phyloP scores from a whole-genome alignment of 2,329 filamentous ascomycete genomes.

The Scedosporium apiospermum region DNA sequence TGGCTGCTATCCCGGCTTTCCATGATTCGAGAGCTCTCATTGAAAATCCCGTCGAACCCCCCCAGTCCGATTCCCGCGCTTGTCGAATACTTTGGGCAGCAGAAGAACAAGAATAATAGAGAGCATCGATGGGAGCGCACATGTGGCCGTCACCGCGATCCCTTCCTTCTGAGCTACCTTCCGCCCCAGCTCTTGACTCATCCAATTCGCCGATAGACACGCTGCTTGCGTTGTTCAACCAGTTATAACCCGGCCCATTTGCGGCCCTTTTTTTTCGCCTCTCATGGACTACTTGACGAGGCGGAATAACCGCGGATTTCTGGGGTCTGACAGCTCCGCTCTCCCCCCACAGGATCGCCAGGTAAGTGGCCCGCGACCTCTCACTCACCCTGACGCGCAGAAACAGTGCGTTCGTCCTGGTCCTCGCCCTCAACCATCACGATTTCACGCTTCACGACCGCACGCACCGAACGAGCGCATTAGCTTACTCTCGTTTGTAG shows the following conservation, averaged over 20 bases:
- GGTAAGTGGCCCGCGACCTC: slow-evolving; percentile 18
- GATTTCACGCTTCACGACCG: not conserved
- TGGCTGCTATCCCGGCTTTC: not conserved
- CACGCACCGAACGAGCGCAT: not conserved
- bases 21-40: not conserved
- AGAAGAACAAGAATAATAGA: not conserved
- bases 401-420: not conserved
- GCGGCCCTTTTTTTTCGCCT: not conserved
- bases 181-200: not conserved
- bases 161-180: not conserved
- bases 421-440: not conserved
- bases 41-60: not conserved
- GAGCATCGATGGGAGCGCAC: not conserved
- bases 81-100: not conserved
- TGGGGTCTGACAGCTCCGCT: slow-evolving; percentile 41
- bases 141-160: not conserved
- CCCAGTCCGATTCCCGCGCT: not conserved
- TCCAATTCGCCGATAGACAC: not conserved
- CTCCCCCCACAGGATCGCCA: slow-evolving; percentile 37
- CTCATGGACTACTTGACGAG: slow-evolving; percentile 4
- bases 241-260: not conserved
- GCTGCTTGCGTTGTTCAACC: not conserved
- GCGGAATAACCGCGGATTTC: slow-evolving; percentile 37
- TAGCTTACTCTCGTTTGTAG: slow-evolving; percentile 20
- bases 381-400: not conserved